Evolutionary conservation across 78 protist genomes (phyloP), one percentile per base, ranked within the genome.

Genomic region (Dictyostelium discoideum): DNA sequence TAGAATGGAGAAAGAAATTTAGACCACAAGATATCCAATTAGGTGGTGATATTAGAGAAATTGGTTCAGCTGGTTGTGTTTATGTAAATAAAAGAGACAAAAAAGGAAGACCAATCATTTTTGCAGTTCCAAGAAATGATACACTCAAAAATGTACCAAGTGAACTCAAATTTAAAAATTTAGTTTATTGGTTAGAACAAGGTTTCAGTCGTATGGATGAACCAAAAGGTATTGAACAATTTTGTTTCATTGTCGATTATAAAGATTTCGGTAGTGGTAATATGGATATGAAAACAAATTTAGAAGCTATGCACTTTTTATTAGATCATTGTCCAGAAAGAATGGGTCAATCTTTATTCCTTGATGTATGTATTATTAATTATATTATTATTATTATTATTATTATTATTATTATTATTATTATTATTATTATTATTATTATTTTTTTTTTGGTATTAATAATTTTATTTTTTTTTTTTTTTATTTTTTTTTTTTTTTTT

Each of bases 301-400:
- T 90, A n/a, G 92, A 76, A 57, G 42, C 73, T 11, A 90, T 90
- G 95, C 95, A 90, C 44, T 83, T 57, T 73, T 54, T 90, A 32
- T 73, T 90, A 22, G 88, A 90, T 82, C 50, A 90, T 54, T 82
- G 88, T 37, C 95, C 95, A 82, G 95, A 90, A 29, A 54, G 95
- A 40, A 72, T 90, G 88, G 95, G 88, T 7, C 84, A 72, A 39
- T 67, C 88, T 29, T 73, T 82, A 54, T 90, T 90, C 54, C 37
- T 82, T 24, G 86, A 82, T 82, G 69, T 60, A 60, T 20, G 69
- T 60, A 32, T 32, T 32, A 32, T 32, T 32, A 32, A 32, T 32
- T 32, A 32, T 20, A 20, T 60, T 60, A 16, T 54, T 20, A 20
- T 20, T 54, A 16, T 60, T 60, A 20, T 60, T 60, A 16, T 54